A percentile compares a stretch with the other conserved stretches of the same genome.
These are phyloP conservation scores for Boletus rubescentipes DNA, from an alignment of 768 basidiomycete genomes.

Conservation along the genomic window DNA sequence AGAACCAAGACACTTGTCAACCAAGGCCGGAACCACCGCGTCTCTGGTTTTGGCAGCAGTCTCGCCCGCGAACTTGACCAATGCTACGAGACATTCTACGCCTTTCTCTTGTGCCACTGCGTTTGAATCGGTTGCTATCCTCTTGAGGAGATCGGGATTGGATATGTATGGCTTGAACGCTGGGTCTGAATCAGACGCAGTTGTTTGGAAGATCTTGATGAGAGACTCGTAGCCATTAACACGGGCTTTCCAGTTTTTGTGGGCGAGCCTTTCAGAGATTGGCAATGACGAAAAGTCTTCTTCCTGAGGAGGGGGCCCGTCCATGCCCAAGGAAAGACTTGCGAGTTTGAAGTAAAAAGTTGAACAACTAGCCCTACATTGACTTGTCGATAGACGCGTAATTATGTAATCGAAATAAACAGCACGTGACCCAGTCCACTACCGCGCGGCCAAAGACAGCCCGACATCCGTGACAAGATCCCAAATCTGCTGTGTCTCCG, in stretches of 20 bases:
- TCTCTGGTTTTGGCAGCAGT: slow-evolving; percentile 78
- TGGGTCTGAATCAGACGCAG: slow-evolving; percentile 91
- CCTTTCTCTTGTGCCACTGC: slow-evolving; percentile 99
- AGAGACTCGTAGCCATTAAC: slow-evolving; percentile 89
- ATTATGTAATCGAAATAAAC: slow-evolving; percentile 23
- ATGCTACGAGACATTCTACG: slow-evolving; percentile 79
- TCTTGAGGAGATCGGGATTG: slow-evolving; percentile 78
- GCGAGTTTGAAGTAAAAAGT: slow-evolving; percentile 11
- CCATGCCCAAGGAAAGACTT: slow-evolving; percentile 51
- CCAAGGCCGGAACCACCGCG: slow-evolving; percentile 82
- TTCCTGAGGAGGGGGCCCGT: slow-evolving; percentile 88
- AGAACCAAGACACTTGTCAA: slow-evolving; percentile 95
- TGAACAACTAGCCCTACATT: slow-evolving; percentile 1
- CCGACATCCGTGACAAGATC: slow-evolving; percentile 61
- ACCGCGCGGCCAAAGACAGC: slow-evolving; percentile 45
- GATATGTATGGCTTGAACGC: slow-evolving; percentile 88
- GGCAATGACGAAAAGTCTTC: slow-evolving; percentile 87
- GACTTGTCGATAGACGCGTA: slow-evolving; percentile 7
- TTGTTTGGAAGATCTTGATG: slow-evolving; percentile 82
- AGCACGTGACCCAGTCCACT: slow-evolving; percentile 24
- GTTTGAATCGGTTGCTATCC: slow-evolving; percentile 86
- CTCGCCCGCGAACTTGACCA: slow-evolving; percentile 93
- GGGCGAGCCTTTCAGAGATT: slow-evolving; percentile 75
- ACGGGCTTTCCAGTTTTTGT: slow-evolving; percentile 99
- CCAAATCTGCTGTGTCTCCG: slow-evolving; percentile 54